Evolutionary conservation across 306 rosid species (phyloP).

Genomic region (Calophaca sinica): DNA sequence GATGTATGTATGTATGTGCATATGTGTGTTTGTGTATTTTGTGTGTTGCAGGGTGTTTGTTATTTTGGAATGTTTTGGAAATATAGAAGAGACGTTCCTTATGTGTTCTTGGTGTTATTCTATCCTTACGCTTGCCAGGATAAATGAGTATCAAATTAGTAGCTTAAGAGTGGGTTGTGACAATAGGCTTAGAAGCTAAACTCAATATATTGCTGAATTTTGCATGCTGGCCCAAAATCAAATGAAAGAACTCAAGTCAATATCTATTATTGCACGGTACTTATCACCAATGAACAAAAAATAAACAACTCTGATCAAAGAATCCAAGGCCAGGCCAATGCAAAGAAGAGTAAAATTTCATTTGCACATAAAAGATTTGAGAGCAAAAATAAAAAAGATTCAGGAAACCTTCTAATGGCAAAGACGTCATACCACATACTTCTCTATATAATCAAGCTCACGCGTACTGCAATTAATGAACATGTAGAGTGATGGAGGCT

Average conservation of each 20-base stretch:
- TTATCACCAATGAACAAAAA: constrained; percentile 6
- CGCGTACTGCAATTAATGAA: constrained; percentile 92
- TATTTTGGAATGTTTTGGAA: not conserved
- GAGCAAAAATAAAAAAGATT: constrained; percentile 7
- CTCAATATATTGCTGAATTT: constrained; percentile 1
- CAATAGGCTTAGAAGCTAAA: constrained; percentile 28
- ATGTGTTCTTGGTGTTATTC: not conserved
- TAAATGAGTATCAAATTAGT: constrained; percentile 10
- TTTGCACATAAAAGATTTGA: constrained; percentile 29
- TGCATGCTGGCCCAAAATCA: constrained; percentile 39
- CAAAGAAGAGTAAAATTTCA: constrained; percentile 34
- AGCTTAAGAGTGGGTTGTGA: not conserved
- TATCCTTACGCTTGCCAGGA: not conserved
- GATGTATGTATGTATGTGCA: too few relatives aligned
- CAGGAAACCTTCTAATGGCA: constrained; percentile 46
- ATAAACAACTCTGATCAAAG: not conserved
- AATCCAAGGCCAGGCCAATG: constrained; percentile 33
- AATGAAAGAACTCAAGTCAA: constrained; percentile 34
- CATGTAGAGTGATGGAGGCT: constrained; percentile 85
- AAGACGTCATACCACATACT: constrained; percentile 88
- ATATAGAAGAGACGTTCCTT: not conserved
- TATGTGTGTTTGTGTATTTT: too few relatives aligned
- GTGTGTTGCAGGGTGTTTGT: not conserved
- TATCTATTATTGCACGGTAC: not conserved
- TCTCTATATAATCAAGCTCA: constrained; percentile 89